Evolutionary conservation across 805 yeast species (phyloP).

Genomic region (Blastobotrys parvus): DNA sequence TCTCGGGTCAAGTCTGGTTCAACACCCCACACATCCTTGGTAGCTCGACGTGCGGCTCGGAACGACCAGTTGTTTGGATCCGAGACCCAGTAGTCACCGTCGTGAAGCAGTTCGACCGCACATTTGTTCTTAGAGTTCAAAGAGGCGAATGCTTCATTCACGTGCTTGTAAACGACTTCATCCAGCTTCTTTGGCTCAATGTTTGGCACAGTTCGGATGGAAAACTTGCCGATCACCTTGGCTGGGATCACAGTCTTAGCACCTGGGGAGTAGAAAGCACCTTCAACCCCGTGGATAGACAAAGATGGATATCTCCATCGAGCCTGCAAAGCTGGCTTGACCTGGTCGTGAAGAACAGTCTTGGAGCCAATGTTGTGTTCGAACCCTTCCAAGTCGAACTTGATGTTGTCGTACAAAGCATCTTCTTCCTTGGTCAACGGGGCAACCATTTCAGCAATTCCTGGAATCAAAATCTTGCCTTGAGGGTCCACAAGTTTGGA

Average conservation of each 20-base stretch:
- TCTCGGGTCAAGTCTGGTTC: slow-evolving; percentile 97
- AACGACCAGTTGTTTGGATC: slow-evolving; percentile 90
- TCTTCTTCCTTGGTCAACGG: slow-evolving; percentile 79
- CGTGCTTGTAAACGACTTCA: slow-evolving; percentile 63
- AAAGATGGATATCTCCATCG: slow-evolving; percentile 98
- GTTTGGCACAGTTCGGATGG: slow-evolving; percentile 95
- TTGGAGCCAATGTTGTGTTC: slow-evolving; percentile 84
- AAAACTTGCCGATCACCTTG: slow-evolving; percentile 86
- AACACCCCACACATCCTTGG: slow-evolving; percentile 87
- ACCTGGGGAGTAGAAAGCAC: slow-evolving; percentile 90
- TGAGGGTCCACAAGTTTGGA: slow-evolving; percentile 66
- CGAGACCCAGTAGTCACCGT: slow-evolving; percentile 93
- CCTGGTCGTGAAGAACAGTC: slow-evolving; percentile 67
- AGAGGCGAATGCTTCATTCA: slow-evolving; percentile 54
- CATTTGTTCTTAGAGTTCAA: slow-evolving; percentile 71
- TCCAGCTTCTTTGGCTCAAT: slow-evolving; percentile 76
- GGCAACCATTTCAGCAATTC: slow-evolving; percentile 90
- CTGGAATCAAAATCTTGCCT: slow-evolving; percentile 83
- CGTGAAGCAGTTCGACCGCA: slow-evolving; percentile 74
- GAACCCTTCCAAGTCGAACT: slow-evolving; percentile 74
- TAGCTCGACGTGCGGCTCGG: slow-evolving; percentile 91
- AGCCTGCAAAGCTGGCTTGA: slow-evolving; percentile 86
- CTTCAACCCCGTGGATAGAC: slow-evolving; percentile 94
- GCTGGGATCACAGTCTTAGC: slow-evolving; percentile 99
- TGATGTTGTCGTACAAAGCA: slow-evolving; percentile 73